Evolutionary conservation across 441 rosid genomes (phyloP).

Genomic region (Metrosideros polymorpha): DNA sequence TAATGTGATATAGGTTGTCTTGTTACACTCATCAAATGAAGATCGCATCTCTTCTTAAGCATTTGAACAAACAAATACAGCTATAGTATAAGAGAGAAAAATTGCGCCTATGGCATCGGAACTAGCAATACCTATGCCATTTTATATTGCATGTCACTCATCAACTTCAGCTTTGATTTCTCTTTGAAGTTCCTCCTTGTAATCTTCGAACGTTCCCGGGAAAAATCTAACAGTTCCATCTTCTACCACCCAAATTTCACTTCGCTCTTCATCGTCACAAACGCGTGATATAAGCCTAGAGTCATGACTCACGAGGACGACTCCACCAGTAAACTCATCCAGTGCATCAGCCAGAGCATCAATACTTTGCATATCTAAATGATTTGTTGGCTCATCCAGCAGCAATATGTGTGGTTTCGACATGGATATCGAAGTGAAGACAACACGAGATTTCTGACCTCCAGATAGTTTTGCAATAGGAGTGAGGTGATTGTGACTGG

Average conservation of each 20-base stretch:
- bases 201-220: slow-evolving; percentile 69
- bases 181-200: slow-evolving; percentile 71
- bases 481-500: slow-evolving; percentile 77
- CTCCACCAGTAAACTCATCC: slow-evolving; percentile 87
- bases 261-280: slow-evolving; percentile 73
- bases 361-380: slow-evolving; percentile 91
- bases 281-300: slow-evolving; percentile 82
- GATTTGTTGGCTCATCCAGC: slow-evolving; percentile 89
- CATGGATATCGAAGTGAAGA: slow-evolving; percentile 87
- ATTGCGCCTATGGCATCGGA: neutral
- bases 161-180: slow-evolving; percentile 87
- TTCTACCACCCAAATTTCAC: slow-evolving; percentile 83
- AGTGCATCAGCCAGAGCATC: slow-evolving; percentile 81
- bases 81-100: neutral
- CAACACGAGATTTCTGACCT: slow-evolving; percentile 88
- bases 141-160: slow-evolving; percentile 24
- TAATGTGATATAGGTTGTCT: neutral
- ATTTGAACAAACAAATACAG: neutral
- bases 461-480: slow-evolving; percentile 84
- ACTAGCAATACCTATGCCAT: neutral
- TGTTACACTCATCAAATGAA: neutral
- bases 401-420: slow-evolving; percentile 82
- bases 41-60: neutral
- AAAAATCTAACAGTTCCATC: slow-evolving; percentile 54
- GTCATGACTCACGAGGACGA: slow-evolving; percentile 88